phyloP scores from a whole-genome alignment of 441 rosid genomes.

The Aleurites moluccanus region DNA sequence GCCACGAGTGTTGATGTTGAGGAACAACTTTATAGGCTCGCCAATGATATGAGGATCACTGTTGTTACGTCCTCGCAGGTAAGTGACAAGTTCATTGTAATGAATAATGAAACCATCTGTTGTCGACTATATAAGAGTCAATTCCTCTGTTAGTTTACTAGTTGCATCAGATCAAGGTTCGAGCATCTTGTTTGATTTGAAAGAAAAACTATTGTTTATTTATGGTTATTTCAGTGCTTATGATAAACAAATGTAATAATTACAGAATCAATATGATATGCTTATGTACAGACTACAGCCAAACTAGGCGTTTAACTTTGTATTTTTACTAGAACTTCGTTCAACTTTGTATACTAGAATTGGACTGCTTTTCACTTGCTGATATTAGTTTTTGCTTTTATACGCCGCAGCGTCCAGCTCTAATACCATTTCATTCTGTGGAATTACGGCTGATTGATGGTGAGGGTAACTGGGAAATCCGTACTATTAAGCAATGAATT shows the following conservation, averaged over 20 bases:
- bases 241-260: not conserved
- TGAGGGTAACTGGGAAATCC: constrained; percentile 98
- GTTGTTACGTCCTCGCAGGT: constrained; percentile 98
- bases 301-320: not conserved
- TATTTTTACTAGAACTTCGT: not conserved
- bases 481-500: constrained; percentile 57
- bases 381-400: not conserved
- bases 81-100: constrained; percentile 24
- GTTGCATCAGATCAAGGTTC: not conserved
- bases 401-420: constrained; percentile 79
- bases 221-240: not conserved
- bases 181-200: not conserved
- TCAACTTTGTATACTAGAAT: not conserved
- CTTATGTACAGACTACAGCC: not conserved
- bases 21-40: constrained; percentile 94
- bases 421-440: constrained; percentile 82
- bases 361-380: not conserved
- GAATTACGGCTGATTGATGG: constrained; percentile 94
- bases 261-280: not conserved
- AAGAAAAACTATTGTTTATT: not conserved
- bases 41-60: constrained; percentile 83
- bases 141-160: not conserved
- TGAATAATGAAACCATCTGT: not conserved
- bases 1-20: constrained; percentile 99
- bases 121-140: not conserved